These are phyloP conservation scores for Cucurbitaria berberidis DNA, from an alignment of 2,329 filamentous ascomycete genomes.

Conservation along the genomic window DNA sequence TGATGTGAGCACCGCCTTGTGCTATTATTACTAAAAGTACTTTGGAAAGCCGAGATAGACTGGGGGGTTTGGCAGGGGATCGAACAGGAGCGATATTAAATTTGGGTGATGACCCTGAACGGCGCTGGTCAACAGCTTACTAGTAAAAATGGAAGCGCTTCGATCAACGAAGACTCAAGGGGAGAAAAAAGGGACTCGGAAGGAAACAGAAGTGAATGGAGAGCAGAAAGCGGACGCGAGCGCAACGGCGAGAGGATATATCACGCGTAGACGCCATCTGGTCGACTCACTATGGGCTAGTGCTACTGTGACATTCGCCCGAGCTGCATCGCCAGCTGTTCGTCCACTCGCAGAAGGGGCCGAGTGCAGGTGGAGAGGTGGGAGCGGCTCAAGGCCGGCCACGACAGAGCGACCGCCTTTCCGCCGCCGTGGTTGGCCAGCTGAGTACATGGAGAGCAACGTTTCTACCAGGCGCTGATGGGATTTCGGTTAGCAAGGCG, in stretches of 20 bases:
- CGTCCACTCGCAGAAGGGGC: conserved; percentile 36
- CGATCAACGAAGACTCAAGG: conserved; percentile 53
- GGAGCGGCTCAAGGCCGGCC: conserved; percentile 46
- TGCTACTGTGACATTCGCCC: conserved; percentile 36
- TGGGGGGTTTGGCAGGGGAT: conserved; percentile 22
- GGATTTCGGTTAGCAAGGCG: conserved; percentile 30
- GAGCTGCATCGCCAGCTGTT: conserved; percentile 38
- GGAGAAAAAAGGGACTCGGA: conserved; percentile 33
- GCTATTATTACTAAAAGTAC: conserved; percentile 47
- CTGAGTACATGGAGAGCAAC: conserved; percentile 19
- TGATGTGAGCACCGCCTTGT: conserved; percentile 46
- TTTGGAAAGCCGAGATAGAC: conserved; percentile 32
- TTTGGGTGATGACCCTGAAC: conserved; percentile 45
- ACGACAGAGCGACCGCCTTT: conserved; percentile 39
- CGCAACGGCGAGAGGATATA: conserved; percentile 43
- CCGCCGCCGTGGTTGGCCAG: conserved; percentile 36
- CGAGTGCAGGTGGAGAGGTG: conserved; percentile 30
- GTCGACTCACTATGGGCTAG: conserved; percentile 28
- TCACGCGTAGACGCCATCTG: conserved; percentile 40
- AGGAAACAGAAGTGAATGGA: conserved; percentile 45
- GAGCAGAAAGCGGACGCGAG: conserved; percentile 36
- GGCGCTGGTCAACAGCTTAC: conserved; percentile 53
- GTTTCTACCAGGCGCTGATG: conserved; percentile 25
- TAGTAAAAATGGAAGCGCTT: conserved; percentile 48
- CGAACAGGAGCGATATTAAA: conserved; percentile 40